Base-by-base conservation (phyloP, 139 green algal species). In the Picochlorum costavermella region DNA sequence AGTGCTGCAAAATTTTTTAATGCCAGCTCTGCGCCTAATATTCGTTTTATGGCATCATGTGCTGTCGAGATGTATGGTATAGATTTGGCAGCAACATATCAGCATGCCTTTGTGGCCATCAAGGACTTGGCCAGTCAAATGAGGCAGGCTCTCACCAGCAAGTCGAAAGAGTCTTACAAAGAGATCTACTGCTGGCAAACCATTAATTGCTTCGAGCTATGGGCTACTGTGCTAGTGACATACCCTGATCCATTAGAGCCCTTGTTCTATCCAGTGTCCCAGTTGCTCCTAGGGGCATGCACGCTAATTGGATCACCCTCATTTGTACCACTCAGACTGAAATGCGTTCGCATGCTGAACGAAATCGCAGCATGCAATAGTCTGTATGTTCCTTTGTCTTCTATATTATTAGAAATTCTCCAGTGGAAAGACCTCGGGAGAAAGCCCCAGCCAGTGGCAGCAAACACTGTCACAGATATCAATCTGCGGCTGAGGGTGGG, bases 131-230 rank as follows among this genome's bases (percentile, higher is more conserved):
- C 91, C 16, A 61, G 85, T 56, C 61, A 88, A 50, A 69, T 97
- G 75, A 81, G 92, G 9, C 73, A 66, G 1, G 92, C 92, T 3
- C 74, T 97, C 23, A 86, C 78, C 30, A 82, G 64, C 46, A 95
- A 94, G 67, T 88, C 75, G 23, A 86, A 87, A 65, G 89, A 97
- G 30, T 69, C 85, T 11, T 94, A 90, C 79, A 79, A 83, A 36
- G 72, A 86, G 61, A 85, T 96, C 20, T 96, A 96, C 69, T 87
- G 78, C 76, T 94, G 90, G 91, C 80, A 80, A 67, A 89, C 81
- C 53, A 64, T 96, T 31, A 92, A 90, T 74, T 95, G 83, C 74
- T 67, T 97, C 25, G 86, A 96, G 77, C 79, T 96, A 37, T 98
- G 92, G 90, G 81, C 77, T 20, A 82, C 79, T 58, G 68, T 93